phyloP scores from a whole-genome alignment of 371 early-diverging fungal species.

The Batkoa obscura region DNA sequence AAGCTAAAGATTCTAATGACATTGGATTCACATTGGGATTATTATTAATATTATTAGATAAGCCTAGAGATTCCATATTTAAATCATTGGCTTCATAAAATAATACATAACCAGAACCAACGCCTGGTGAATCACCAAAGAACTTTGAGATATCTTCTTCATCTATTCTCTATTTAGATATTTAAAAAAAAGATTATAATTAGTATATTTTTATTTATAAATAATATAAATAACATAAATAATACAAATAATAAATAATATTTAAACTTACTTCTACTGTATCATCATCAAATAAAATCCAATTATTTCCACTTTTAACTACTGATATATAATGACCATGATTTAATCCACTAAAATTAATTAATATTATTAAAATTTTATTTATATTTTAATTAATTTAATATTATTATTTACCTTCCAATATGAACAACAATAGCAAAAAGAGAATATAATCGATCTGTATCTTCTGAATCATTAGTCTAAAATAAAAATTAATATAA shows the following conservation, averaged over 20 bases:
- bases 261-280: constrained; percentile 47
- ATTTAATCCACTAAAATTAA: constrained; percentile 53
- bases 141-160: constrained; percentile 65
- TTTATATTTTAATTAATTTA: too few relatives aligned
- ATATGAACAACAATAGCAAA: constrained; percentile 87
- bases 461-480: constrained; percentile 70
- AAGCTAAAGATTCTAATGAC: background rate
- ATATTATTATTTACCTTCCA: constrained; percentile 34
- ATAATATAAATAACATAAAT: too few relatives aligned
- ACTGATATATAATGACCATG: constrained; percentile 92
- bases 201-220: too few relatives aligned
- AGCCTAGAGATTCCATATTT: constrained; percentile 11
- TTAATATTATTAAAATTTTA: too few relatives aligned
- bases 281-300: constrained; percentile 93
- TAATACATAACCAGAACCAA: constrained; percentile 65
- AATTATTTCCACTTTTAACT: constrained; percentile 64
- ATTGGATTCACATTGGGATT: background rate
- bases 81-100: constrained; percentile 46
- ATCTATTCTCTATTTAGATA: constrained; percentile 26
- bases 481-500: constrained; percentile 8
- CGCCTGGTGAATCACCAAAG: constrained; percentile 58
- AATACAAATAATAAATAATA: too few relatives aligned
- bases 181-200: background rate
- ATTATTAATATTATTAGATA: background rate
- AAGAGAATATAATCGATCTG: constrained; percentile 66